These are phyloP conservation scores for Leccinellum albellum DNA, from an alignment of 768 basidiomycete genomes.

Conservation along the genomic window DNA sequence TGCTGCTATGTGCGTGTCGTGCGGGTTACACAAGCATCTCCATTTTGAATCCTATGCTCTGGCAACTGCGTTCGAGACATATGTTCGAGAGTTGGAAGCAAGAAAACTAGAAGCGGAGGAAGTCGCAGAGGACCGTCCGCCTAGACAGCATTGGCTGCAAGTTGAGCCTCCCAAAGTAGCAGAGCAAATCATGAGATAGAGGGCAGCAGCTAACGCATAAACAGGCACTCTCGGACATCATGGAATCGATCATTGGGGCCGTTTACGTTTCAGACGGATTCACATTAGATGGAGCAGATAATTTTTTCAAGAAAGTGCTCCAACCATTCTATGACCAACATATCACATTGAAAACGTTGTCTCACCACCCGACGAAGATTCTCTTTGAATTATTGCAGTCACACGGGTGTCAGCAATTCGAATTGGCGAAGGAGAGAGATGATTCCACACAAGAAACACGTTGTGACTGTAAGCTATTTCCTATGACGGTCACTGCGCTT, in stretches of 20 bases:
- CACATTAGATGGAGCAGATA: conserved; percentile 55
- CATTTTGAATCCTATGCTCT: conserved; percentile 54
- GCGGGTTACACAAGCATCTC: conserved; percentile 61
- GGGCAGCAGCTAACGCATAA: conserved; percentile 2
- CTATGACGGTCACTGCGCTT: conserved; percentile 10
- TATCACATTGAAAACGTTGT: conserved; percentile 66
- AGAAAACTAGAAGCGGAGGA: conserved; percentile 51
- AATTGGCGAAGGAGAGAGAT: conserved; percentile 50
- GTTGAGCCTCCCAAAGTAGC: conserved; percentile 74
- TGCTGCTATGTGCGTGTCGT: conserved; percentile 70
- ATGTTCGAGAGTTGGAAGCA: conserved; percentile 44
- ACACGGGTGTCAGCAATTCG: conserved; percentile 65
- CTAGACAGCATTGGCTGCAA: conserved; percentile 77
- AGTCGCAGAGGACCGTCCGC: conserved; percentile 43
- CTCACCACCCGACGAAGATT: conserved; percentile 73
- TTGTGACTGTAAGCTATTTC: conserved; percentile 48
- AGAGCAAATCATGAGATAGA: background rate
- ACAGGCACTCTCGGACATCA: conserved; percentile 74
- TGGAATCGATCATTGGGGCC: conserved; percentile 79
- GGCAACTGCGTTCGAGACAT: conserved; percentile 48
- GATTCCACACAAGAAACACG: conserved; percentile 33
- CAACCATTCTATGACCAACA: conserved; percentile 78
- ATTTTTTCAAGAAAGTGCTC: conserved; percentile 63
- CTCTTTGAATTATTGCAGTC: conserved; percentile 72
- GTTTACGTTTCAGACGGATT: conserved; percentile 75